Evolutionary conservation across 2,329 filamentous ascomycete genomes (phyloP).

Genomic region (Phialophora verrucosa): DNA sequence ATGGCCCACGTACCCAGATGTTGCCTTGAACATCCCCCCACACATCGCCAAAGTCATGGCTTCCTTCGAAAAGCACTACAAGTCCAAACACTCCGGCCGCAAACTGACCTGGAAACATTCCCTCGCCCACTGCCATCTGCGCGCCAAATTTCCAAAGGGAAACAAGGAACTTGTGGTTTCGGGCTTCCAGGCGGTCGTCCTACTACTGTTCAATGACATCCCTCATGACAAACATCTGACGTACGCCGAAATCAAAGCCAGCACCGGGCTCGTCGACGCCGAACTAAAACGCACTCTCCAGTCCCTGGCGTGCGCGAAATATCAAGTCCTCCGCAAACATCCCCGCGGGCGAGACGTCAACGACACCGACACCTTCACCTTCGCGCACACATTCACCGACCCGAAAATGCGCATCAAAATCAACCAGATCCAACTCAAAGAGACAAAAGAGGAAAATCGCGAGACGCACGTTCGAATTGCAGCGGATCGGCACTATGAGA

Average conservation of each 20-base stretch:
- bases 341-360: slow-evolving; percentile 84
- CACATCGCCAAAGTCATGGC: slow-evolving; percentile 77
- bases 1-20: slow-evolving; percentile 90
- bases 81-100: slow-evolving; percentile 84
- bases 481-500: slow-evolving; percentile 91
- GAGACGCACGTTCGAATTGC: slow-evolving; percentile 89
- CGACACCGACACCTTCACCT: slow-evolving; percentile 78
- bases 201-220: slow-evolving; percentile 85
- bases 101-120: slow-evolving; percentile 90
- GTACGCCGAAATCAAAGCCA: slow-evolving; percentile 75
- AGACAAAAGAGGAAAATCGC: slow-evolving; percentile 93
- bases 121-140: slow-evolving; percentile 87
- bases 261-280: slow-evolving; percentile 73
- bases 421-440: slow-evolving; percentile 96
- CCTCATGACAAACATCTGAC: slow-evolving; percentile 67
- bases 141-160: slow-evolving; percentile 78
- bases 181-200: slow-evolving; percentile 87
- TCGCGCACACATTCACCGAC: slow-evolving; percentile 78
- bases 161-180: slow-evolving; percentile 88
- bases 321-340: slow-evolving; percentile 80
- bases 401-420: slow-evolving; percentile 93
- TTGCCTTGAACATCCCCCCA: slow-evolving; percentile 73
- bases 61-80: slow-evolving; percentile 85
- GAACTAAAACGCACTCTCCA: slow-evolving; percentile 91
- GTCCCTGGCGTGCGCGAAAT: slow-evolving; percentile 89